These are phyloP conservation scores for Colletotrichum aenigma DNA, from an alignment of 2,329 filamentous ascomycete species.

Conservation along the genomic window DNA sequence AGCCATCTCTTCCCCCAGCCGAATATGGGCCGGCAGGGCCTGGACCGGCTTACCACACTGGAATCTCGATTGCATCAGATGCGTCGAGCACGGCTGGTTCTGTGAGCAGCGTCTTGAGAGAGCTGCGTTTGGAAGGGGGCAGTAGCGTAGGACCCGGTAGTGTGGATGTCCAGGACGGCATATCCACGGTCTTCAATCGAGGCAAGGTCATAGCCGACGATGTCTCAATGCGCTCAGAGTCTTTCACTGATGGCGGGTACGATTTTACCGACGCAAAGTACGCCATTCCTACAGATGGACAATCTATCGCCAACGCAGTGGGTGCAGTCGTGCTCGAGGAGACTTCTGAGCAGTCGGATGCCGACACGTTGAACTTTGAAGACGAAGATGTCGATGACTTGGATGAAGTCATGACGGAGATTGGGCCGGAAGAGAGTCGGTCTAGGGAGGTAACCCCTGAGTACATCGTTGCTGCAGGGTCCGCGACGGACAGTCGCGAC, in stretches of 20 bases:
- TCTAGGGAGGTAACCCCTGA: background rate
- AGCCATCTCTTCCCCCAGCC: constrained; percentile 42
- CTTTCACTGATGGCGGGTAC: constrained; percentile 33
- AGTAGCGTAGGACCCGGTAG: constrained; percentile 36
- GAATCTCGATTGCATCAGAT: constrained; percentile 38
- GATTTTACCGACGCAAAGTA: constrained; percentile 39
- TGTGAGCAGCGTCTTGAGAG: constrained; percentile 37
- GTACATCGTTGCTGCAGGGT: background rate
- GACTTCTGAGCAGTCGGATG: background rate
- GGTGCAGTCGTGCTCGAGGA: constrained; percentile 2
- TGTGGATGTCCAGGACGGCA: constrained; percentile 43
- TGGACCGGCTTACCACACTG: constrained; percentile 52
- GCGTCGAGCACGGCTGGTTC: constrained; percentile 38
- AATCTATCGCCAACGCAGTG: constrained; percentile 26
- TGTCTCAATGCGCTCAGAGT: constrained; percentile 36
- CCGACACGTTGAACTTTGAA: background rate
- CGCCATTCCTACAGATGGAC: constrained; percentile 33
- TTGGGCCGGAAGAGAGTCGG: constrained; percentile 6
- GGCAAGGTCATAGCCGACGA: constrained; percentile 37
- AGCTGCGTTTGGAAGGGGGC: constrained; percentile 35
- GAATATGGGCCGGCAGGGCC: constrained; percentile 50
- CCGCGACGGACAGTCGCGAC: background rate
- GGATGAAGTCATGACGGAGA: constrained; percentile 10
- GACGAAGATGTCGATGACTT: background rate
- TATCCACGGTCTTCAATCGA: constrained; percentile 37